phyloP scores from a whole-genome alignment of 164 flowering plant species.

The Santalum album region DNA sequence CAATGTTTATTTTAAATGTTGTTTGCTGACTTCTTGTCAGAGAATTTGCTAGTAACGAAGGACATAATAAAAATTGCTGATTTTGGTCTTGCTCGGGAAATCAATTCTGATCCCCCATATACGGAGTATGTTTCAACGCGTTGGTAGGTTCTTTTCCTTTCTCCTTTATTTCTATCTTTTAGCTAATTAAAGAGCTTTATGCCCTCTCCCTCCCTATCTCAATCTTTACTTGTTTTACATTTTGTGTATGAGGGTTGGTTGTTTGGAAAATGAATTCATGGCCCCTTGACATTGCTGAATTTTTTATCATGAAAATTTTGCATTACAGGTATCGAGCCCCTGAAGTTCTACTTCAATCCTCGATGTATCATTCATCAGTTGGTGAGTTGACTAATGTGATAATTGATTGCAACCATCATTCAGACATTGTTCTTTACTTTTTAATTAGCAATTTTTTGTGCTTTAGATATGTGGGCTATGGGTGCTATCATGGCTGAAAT shows the following conservation, averaged over 20 bases:
- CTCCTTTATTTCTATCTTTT: background rate
- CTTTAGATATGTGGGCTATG: conserved; percentile 98
- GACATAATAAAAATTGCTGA: conserved; percentile 82
- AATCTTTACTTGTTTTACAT: too few relatives aligned
- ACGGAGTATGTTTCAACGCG: conserved; percentile 94
- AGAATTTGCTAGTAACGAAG: conserved; percentile 72
- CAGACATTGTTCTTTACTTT: too few relatives aligned
- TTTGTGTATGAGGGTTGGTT: too few relatives aligned
- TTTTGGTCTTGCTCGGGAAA: conserved; percentile 97
- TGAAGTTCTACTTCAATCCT: conserved; percentile 86
- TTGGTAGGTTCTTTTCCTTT: conserved; percentile 36
- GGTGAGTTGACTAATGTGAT: conserved; percentile 39
- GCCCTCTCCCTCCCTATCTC: background rate
- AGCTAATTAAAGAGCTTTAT: background rate
- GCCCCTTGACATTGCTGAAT: too few relatives aligned
- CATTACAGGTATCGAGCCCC: conserved; percentile 91
- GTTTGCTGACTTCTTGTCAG: conserved; percentile 21
- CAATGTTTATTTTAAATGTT: background rate
- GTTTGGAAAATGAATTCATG: too few relatives aligned
- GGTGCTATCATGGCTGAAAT: conserved; percentile 97
- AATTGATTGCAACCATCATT: too few relatives aligned
- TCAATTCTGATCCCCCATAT: conserved; percentile 67
- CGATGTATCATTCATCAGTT: conserved; percentile 68
- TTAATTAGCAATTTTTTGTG: background rate
- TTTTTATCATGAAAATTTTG: too few relatives aligned